Evolutionary conservation across 164 flowering plant genomes (phyloP).

Genomic region (Vitis amurensis): DNA sequence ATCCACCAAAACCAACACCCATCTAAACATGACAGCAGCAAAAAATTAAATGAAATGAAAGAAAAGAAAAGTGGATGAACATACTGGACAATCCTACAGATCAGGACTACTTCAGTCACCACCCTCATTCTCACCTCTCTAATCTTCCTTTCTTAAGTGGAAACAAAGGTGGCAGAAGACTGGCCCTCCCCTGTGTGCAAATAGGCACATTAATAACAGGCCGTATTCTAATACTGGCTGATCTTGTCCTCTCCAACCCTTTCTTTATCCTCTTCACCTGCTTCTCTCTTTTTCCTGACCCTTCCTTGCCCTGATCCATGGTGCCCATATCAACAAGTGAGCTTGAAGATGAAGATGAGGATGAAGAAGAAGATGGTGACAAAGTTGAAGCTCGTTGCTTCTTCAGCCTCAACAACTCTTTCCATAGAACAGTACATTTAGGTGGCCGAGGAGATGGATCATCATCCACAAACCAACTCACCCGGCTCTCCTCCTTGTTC

Average conservation of each 20-base stretch:
- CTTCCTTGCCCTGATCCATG: slow-evolving; percentile 32
- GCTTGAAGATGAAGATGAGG: slow-evolving; percentile 59
- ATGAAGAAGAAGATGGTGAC: slow-evolving; percentile 61
- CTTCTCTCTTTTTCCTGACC: slow-evolving; percentile 42
- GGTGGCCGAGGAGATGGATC: slow-evolving; percentile 98
- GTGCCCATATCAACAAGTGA: slow-evolving; percentile 30
- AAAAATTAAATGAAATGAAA: not conserved
- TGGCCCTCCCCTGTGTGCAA: slow-evolving; percentile 51
- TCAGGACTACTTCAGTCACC: slow-evolving; percentile 5
- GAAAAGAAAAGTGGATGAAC: slow-evolving; percentile 3
- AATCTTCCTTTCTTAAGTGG: slow-evolving; percentile 54
- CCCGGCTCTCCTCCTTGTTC: slow-evolving; percentile 29
- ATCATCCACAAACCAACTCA: slow-evolving; percentile 76
- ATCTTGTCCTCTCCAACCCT: slow-evolving; percentile 81
- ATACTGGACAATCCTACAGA: slow-evolving; percentile 11
- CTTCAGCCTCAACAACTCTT: slow-evolving; percentile 76
- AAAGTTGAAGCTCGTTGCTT: slow-evolving; percentile 57
- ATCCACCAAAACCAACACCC: slow-evolving; percentile 19
- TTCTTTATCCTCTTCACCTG: slow-evolving; percentile 65
- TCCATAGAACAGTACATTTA: slow-evolving; percentile 92
- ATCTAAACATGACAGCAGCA: slow-evolving; percentile 10
- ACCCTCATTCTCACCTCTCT: slow-evolving; percentile 35
- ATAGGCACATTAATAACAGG: slow-evolving; percentile 82
- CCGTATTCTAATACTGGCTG: slow-evolving; percentile 70
- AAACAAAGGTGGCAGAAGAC: slow-evolving; percentile 65